These are phyloP conservation scores for Aphanomyces astaci DNA, from an alignment of 352 stramenopile species.

Conservation along the genomic window DNA sequence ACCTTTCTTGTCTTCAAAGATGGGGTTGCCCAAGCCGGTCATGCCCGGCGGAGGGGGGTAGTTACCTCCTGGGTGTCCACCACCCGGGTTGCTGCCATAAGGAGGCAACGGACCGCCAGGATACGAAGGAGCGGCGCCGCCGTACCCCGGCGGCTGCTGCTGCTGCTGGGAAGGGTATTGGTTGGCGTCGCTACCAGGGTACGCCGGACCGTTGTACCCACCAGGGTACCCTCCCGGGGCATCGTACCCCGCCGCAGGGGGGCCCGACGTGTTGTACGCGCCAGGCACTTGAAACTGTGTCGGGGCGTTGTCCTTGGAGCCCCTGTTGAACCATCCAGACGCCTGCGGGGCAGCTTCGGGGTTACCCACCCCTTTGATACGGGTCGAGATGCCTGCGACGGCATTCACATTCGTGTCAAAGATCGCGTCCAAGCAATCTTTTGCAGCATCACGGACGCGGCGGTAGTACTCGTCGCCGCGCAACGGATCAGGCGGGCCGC, in stretches of 20 bases:
- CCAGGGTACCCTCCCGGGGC: conserved; percentile 20
- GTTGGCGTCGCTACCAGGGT: conserved; percentile 37
- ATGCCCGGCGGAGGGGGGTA: conserved; percentile 52
- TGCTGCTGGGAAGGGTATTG: conserved; percentile 34
- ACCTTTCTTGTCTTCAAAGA: conserved; percentile 88
- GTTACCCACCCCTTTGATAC: conserved; percentile 72
- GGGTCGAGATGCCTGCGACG: conserved; percentile 54
- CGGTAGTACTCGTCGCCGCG: conserved; percentile 93
- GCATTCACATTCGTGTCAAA: conserved; percentile 80
- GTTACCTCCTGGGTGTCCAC: background rate
- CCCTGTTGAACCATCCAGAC: conserved; percentile 64
- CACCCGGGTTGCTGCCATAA: conserved; percentile 32
- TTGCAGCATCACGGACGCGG: conserved; percentile 86
- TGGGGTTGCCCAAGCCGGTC: conserved; percentile 91
- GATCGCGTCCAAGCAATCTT: conserved; percentile 92
- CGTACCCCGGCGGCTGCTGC: conserved; percentile 28
- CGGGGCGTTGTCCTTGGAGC: conserved; percentile 46
- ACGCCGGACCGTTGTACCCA: conserved; percentile 37
- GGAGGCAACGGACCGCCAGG: conserved; percentile 28
- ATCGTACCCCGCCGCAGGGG: conserved; percentile 27
- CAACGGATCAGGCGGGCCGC: conserved; percentile 87
- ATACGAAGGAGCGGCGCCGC: conserved; percentile 24
- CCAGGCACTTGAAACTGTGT: conserved; percentile 41
- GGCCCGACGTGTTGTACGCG: conserved; percentile 31
- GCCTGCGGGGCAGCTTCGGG: conserved; percentile 34